A percentile compares a stretch with the other conserved stretches of the same genome.
Evolutionary conservation across 2,329 filamentous ascomycete genomes (phyloP).

Genomic region (Kalaharituber pfeilii): DNA sequence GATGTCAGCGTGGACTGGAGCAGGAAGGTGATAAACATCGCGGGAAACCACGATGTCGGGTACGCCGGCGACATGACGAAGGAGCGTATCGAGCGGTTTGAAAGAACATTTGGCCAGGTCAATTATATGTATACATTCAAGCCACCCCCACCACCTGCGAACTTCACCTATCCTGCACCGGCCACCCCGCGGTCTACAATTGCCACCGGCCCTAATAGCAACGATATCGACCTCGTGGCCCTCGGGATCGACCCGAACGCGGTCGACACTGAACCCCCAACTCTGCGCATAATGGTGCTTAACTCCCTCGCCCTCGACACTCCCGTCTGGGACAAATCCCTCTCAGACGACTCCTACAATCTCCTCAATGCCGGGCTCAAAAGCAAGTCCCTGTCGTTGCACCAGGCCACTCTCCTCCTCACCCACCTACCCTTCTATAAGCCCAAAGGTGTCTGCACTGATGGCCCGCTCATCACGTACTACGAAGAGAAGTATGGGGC

Average conservation of each 20-base stretch:
- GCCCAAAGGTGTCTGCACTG: conserved; percentile 60
- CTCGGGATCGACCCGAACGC: conserved; percentile 28
- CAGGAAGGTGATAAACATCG: conserved; percentile 69
- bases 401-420: conserved; percentile 63
- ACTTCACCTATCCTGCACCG: conserved; percentile 18
- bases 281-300: conserved; percentile 65
- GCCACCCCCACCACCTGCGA: conserved; percentile 28
- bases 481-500: conserved; percentile 48
- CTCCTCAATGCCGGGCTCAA: conserved; percentile 44
- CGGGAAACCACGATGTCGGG: conserved; percentile 89
- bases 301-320: conserved; percentile 91
- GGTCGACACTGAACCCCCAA: conserved; percentile 32
- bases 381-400: conserved; percentile 27
- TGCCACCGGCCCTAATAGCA: conserved; percentile 25
- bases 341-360: conserved; percentile 60
- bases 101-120: conserved; percentile 64
- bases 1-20: conserved; percentile 48
- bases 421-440: conserved; percentile 91
- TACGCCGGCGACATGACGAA: conserved; percentile 80
- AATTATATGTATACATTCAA: conserved; percentile 78
- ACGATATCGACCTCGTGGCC: conserved; percentile 24
- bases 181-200: conserved; percentile 28
- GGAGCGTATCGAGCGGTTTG: conserved; percentile 63
- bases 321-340: conserved; percentile 46
- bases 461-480: conserved; percentile 68